A percentile compares a stretch with the other conserved stretches of the same genome.
These are phyloP conservation scores for Podospora pseudocomata DNA, from an alignment of 495 filamentous ascomycete genomes.

Conservation along the genomic window DNA sequence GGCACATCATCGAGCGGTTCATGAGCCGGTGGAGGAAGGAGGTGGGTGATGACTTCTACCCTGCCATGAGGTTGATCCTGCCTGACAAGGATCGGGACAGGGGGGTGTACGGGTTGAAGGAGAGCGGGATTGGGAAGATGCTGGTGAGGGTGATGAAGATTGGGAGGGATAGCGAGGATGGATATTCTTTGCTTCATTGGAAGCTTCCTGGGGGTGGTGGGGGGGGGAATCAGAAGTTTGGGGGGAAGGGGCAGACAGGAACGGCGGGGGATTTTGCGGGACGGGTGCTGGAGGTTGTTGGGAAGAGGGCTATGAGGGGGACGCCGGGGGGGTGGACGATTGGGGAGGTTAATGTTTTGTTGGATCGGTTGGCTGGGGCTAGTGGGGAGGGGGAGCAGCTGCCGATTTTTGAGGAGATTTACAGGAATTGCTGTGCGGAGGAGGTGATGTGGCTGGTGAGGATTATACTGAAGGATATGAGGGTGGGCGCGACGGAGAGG, in stretches of 20 bases:
- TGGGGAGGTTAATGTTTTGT: constrained; percentile 80
- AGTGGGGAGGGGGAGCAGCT: constrained; percentile 78
- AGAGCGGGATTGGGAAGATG: constrained; percentile 82
- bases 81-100: constrained; percentile 91
- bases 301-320: constrained; percentile 75
- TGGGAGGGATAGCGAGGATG: constrained; percentile 86
- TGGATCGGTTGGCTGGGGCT: constrained; percentile 73
- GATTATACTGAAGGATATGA: constrained; percentile 95
- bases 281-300: constrained; percentile 77
- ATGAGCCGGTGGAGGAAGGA: constrained; percentile 84
- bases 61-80: constrained; percentile 86
- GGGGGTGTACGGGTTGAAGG: constrained; percentile 92
- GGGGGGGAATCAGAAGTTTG: constrained; percentile 49
- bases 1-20: constrained; percentile 85
- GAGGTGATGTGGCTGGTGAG: constrained; percentile 93
- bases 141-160: constrained; percentile 91
- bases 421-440: constrained; percentile 85
- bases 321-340: constrained; percentile 75
- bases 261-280: constrained; percentile 90
- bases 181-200: constrained; percentile 83
- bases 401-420: constrained; percentile 76
- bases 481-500: constrained; percentile 92
- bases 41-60: constrained; percentile 89
- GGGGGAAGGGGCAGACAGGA: constrained; percentile 54
- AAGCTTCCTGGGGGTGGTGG: constrained; percentile 71